These are phyloP conservation scores for Phalaenopsis aphrodite DNA, from an alignment of 106 monocot species.

Conservation along the genomic window DNA sequence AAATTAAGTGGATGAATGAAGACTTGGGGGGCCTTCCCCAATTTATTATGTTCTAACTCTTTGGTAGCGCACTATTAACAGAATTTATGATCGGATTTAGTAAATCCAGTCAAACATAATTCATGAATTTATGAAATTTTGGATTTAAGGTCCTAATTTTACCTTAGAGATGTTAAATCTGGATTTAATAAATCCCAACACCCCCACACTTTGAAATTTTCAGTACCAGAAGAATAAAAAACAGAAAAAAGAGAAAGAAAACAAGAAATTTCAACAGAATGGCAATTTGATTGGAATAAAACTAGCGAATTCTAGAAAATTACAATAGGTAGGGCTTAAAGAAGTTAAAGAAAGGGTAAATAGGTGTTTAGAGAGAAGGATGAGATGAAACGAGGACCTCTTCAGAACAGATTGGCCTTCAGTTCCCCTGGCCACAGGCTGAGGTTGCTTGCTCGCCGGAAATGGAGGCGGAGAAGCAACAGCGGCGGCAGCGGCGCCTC, in stretches of 20 bases:
- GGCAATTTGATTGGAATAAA: too few species aligned
- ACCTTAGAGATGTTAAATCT: too few species aligned
- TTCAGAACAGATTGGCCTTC: conserved; percentile 69
- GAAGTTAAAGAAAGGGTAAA: neutral
- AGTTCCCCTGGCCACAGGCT: conserved; percentile 30
- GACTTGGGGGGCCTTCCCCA: too few species aligned
- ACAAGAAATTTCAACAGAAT: too few species aligned
- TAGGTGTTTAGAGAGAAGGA: neutral
- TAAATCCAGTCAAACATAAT: too few species aligned
- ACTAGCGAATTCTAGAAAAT: neutral
- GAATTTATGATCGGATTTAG: too few species aligned
- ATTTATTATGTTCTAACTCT: too few species aligned
- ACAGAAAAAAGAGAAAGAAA: too few species aligned
- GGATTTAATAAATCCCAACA: too few species aligned
- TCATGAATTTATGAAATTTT: too few species aligned
- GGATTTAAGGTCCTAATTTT: too few species aligned
- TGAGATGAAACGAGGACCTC: conserved; percentile 25
- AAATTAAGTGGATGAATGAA: neutral
- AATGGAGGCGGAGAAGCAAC: conserved; percentile 13
- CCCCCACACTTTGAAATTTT: neutral
- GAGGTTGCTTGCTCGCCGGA: conserved; percentile 35
- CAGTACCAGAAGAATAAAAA: neutral
- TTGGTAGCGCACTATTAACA: too few species aligned
- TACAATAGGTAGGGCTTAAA: neutral
- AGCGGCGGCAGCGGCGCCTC: conserved; percentile 12